Percentiles rank a stretch among this genome's conserved stretches.
phyloP scores from a whole-genome alignment of 257 asterid species.

The Solanum paucissectum region DNA sequence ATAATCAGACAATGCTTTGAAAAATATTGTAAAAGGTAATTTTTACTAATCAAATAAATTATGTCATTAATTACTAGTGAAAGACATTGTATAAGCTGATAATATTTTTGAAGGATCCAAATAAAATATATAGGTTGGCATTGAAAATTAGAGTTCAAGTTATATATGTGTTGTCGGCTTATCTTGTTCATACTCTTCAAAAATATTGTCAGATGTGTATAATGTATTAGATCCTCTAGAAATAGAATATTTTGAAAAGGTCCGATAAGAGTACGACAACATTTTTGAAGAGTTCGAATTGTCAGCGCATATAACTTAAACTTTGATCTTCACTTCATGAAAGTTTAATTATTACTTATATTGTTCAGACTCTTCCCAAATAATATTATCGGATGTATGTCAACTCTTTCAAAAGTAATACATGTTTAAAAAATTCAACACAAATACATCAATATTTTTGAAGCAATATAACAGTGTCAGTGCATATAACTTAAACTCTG shows the following conservation, averaged over 20 bases:
- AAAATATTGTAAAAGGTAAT: too few species aligned
- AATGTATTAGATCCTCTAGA: not conserved
- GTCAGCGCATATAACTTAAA: not conserved
- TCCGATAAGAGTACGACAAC: not conserved
- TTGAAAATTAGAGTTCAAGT: not conserved
- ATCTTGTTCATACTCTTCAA: not conserved
- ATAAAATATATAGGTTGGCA: not conserved
- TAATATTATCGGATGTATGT: rapidly evolving
- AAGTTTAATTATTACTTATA: not conserved
- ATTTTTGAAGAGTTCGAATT: not conserved
- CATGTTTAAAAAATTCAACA: not conserved
- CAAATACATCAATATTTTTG: not conserved
- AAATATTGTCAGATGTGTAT: not conserved
- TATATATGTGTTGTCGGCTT: not conserved
- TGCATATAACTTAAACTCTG: not conserved
- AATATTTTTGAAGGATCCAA: not conserved
- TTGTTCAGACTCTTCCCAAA: not conserved
- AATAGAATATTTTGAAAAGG: not conserved
- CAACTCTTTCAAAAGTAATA: not conserved
- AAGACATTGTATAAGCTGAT: not conserved
- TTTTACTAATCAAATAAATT: not conserved
- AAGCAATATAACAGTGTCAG: not conserved
- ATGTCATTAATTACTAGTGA: not conserved
- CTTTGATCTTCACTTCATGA: not conserved
- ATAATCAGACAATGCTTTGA: not conserved